Percentiles rank a stretch among this genome's conserved stretches.
Conservation (phyloP, 2,329 filamentous ascomycete genomes). For the Fusarium coicis region DNA sequence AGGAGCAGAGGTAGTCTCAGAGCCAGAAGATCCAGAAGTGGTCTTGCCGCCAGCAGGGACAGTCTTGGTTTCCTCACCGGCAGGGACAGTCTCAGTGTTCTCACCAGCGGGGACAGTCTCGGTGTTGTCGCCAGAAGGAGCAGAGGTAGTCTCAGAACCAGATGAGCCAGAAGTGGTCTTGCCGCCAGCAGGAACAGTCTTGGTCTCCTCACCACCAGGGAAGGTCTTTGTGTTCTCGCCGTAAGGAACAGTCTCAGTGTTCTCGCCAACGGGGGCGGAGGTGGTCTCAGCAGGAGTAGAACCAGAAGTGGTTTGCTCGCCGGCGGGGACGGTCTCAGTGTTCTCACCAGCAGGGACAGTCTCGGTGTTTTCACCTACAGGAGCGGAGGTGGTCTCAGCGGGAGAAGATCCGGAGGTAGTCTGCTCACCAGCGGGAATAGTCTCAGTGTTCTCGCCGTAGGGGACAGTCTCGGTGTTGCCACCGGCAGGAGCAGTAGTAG, state of each 20-base stretch:
- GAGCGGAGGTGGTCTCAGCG: conserved; percentile 54
- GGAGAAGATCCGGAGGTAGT: conserved; percentile 55
- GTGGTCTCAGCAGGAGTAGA: conserved; percentile 56
- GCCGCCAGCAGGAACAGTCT: conserved; percentile 20
- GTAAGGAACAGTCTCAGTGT: not conserved
- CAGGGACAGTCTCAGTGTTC: conserved; percentile 10
- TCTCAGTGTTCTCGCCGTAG: conserved; percentile 3
- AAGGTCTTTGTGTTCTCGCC: conserved; percentile 19
- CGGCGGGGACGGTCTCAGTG: conserved; percentile 15
- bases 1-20: conserved; percentile 59
- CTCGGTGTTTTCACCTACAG: conserved; percentile 27
- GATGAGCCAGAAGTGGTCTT: not conserved
- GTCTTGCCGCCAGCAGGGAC: conserved; percentile 24
- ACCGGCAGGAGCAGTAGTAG: conserved; percentile 62
- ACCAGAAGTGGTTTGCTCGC: conserved; percentile 45
- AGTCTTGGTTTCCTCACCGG: conserved; percentile 13
- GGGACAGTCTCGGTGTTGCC: conserved; percentile 56
- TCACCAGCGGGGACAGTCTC: conserved; percentile 9
- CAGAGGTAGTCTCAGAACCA: conserved; percentile 55
- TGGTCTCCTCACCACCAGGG: conserved; percentile 54
- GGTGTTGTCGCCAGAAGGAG: conserved; percentile 57
- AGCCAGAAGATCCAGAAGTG: conserved; percentile 56
- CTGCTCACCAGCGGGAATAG: conserved; percentile 22
- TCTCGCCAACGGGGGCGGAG: no score
- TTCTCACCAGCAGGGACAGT: conserved; percentile 15